Percentiles rank a stretch among this genome's conserved stretches.
Evolutionary conservation across 441 rosid species (phyloP).

Genomic region (Sinapis alba): DNA sequence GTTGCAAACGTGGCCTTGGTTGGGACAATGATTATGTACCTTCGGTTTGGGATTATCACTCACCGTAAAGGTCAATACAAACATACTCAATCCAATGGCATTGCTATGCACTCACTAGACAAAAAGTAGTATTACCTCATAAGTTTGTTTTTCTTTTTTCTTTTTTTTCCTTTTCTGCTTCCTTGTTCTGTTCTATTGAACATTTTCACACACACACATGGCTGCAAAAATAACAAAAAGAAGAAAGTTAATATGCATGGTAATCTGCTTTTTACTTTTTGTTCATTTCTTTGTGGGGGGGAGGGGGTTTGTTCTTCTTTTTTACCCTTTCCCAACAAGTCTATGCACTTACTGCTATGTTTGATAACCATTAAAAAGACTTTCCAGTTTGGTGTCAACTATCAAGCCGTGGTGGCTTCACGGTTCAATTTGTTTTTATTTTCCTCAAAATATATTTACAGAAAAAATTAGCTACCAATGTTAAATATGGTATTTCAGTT

Average conservation of each 20-base stretch:
- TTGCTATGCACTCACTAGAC: slow-evolving; percentile 39
- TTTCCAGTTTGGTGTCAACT: not conserved
- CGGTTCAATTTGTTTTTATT: not conserved
- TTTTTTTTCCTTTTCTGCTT: not conserved
- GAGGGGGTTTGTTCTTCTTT: slow-evolving; percentile 6
- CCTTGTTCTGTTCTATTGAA: slow-evolving; percentile 7
- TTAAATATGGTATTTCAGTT: not conserved
- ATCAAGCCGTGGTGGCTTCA: not conserved
- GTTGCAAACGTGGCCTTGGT: slow-evolving; percentile 38
- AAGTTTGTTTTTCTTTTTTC: too few species aligned
- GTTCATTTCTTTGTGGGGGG: not conserved
- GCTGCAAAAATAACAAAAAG: slow-evolving; percentile 27
- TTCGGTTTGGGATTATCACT: slow-evolving; percentile 30
- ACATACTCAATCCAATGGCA: slow-evolving; percentile 26
- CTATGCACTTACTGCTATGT: slow-evolving; percentile 7
- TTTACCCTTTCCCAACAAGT: not conserved
- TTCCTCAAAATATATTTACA: not conserved
- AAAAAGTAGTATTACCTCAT: slow-evolving; percentile 30
- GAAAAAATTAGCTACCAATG: not conserved
- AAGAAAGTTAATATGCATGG: slow-evolving; percentile 26
- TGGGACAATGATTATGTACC: slow-evolving; percentile 37
- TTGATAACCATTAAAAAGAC: too few species aligned
- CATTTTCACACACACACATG: slow-evolving; percentile 21
- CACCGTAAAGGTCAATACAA: slow-evolving; percentile 34
- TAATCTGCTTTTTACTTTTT: slow-evolving; percentile 31